Evolutionary conservation across 2,329 filamentous ascomycete species (phyloP), one percentile per base, ranked within the genome.

Genomic region (Monilinia fructigena): DNA sequence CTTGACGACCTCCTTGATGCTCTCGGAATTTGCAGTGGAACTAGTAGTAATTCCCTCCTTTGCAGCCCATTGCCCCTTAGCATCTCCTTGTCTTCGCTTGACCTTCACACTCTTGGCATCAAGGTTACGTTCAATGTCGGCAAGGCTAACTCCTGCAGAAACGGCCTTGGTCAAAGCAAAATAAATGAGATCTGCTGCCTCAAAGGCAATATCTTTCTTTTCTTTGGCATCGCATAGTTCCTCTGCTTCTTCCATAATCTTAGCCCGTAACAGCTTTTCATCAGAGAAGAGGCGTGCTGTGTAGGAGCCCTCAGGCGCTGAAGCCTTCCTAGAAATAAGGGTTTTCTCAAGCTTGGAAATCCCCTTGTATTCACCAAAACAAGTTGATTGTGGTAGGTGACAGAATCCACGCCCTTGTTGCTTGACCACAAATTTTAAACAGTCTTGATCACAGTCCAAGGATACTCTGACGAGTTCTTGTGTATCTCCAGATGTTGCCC

Each of bases 211-310:
- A 18, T 98, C 91, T 69, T 93, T 84, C 68, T 91, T 90, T 0
- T 87, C 89, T 71, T 87, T 88, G 20, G 95, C 94, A 70, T 95
- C 88, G 75, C 94, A 97, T 53, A 99, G 84, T 80, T 99, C 95
- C 75, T 96, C 91, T 0, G 95, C 95, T 78, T 99, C 95, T 78
- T 99, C 95, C 88, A 98, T 96, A 66, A 99, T 97, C 83, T 99
- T 99, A 3, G 95, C 95, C 54, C 91, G 85, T 64, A 97, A 80
- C 65, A 99, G 84, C 77, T 96, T 93, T 72, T 92, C 86, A 70
- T 99, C 95, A 23, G 89, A 93, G 82, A 98, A 99, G 1, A 99
- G 82, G 45, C 94, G 85, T 23, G 93, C 92, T 5, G 95, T 99
- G 78, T 99, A 99, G 16, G 95, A 99, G 1, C 93, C 94, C 70